Evolutionary conservation across 768 basidiomycete species (phyloP).

Genomic region (Suillus hirtellus): DNA sequence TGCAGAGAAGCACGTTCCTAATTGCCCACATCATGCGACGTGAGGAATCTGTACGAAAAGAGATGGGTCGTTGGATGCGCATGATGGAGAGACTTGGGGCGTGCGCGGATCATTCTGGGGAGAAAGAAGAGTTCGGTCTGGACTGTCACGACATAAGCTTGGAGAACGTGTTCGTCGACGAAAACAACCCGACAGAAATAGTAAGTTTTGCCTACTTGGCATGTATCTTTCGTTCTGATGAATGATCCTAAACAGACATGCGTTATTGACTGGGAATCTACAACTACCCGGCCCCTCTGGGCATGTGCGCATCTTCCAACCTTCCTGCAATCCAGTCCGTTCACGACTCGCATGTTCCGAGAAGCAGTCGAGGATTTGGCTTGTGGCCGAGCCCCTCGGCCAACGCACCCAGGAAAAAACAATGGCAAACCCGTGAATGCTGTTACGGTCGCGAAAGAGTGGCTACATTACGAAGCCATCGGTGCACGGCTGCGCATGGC

Average conservation of each 20-base stretch:
- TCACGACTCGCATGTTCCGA: conserved; percentile 71
- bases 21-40: conserved; percentile 67
- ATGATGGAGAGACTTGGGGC: conserved; percentile 62
- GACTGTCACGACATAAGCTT: conserved; percentile 86
- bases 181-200: conserved; percentile 62
- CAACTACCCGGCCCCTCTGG: conserved; percentile 86
- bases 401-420: conserved; percentile 20
- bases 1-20: conserved; percentile 78
- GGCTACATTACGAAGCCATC: conserved; percentile 70
- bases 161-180: conserved; percentile 84
- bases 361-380: conserved; percentile 56
- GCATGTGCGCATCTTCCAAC: conserved; percentile 80
- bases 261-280: conserved; percentile 90
- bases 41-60: conserved; percentile 61
- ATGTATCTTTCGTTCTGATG: conserved; percentile 14
- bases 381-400: conserved; percentile 19
- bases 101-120: conserved; percentile 28
- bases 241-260: conserved; percentile 55
- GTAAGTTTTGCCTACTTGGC: conserved; percentile 43
- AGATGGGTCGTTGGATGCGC: conserved; percentile 71
- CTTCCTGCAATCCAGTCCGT: conserved; percentile 76
- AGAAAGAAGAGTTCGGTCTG: conserved; percentile 66
- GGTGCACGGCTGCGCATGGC: conserved; percentile 71
- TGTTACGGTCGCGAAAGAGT: conserved; percentile 58
- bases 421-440: conserved; percentile 30